Base-by-base conservation (phyloP, 306 rosid genomes). In the Ormosia emarginata region DNA sequence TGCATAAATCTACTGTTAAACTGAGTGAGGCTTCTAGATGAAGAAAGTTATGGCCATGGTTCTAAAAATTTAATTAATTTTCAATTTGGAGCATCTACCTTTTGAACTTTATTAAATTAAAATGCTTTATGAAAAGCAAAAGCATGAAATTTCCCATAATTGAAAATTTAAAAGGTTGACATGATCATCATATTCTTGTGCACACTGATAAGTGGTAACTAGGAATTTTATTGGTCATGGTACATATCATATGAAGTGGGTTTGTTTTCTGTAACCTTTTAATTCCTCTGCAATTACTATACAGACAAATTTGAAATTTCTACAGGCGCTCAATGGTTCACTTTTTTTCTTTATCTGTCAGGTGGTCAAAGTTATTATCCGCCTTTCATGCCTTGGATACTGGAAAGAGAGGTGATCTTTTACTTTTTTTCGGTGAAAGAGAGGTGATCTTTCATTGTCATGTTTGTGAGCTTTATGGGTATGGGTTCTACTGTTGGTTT, bases 111-210 rank as follows among this genome's bases (percentile, higher is more conserved):
- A 24, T 57, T 80, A 75, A 83, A 59, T 61, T 81, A 34, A 72
- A 44, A 41, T 86, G 81, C 90, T 87, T 89, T 85, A 41, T 57
- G 82, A 78, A 80, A 70, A 85, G 82, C 86, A 57, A 78, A 70
- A 84, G 81, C 89, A 56, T 85, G 92, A 78, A 84, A 80, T 34
- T 86, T 74, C 67, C 83, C 87, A 83, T 85, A 80, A 86, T 84
- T 87, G 80, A 81, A 70, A 81, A 85, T 79, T 84, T 67, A 30
- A 75, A 74, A 81, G 44, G 79, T 55, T 72, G 76, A 71, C 76
- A 79, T 24, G 39, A 39, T 40, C 6, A 74, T 57, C 8, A 2
- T 40, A 74, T 57, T 74, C 32, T 58, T 43, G 14, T 30, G 79
- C 68, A 74, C 24, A 39, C 7, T 39, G 33, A 17, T 37, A 40